Evolutionary conservation across 1,284 basidiomycete genomes (phyloP), one percentile per base, ranked within the genome.

Genomic region (Vanrija sp.): DNA sequence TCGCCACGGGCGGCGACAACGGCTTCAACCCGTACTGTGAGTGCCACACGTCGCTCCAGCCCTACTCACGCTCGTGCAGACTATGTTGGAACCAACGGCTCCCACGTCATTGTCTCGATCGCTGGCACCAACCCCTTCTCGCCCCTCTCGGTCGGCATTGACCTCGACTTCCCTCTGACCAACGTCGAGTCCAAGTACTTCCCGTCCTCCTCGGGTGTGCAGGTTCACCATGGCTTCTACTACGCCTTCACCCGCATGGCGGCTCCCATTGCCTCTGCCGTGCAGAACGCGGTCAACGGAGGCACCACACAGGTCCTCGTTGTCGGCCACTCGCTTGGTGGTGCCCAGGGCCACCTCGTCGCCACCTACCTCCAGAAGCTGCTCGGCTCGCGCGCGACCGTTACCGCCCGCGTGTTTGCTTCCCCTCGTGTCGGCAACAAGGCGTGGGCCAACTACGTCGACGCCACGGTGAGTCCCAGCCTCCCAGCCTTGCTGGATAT

Each of bases 401-500:
- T 65, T 23, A 46, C 42, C 15, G 47, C 52, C 0, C 46, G 51
- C 25, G 42, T 53, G 6, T 65, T 65, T 26, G 64, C 62, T 8
- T 47, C 60, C 7, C 64, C 64, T 8, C 50, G 64, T 34, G 48
- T 55, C 4, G 64, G 64, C 16, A 65, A 65, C 54, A 26, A 57
- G 47, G 57, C 54, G 23, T 65, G 60, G 60, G 62, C 64, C 5
- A 42, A 61, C 29, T 64, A 64, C 39, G 55, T 65, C 26, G 63
- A 65, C 46, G 43, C 50, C 3, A 29, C 61, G 54, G 53, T 65
- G 23, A 54, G 60, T 5, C 5, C 21, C 5, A 12, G 34, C 12
- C 12, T 12, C 7, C 14, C 28, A 34, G 34, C 14, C 3, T 23
- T 23, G 21, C 21, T 23, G 21, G 21, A 23, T 23, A 5, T 23